These are phyloP conservation scores for Brettanomyces sp. DNA, from an alignment of 805 yeast species.

Conservation along the genomic window DNA sequence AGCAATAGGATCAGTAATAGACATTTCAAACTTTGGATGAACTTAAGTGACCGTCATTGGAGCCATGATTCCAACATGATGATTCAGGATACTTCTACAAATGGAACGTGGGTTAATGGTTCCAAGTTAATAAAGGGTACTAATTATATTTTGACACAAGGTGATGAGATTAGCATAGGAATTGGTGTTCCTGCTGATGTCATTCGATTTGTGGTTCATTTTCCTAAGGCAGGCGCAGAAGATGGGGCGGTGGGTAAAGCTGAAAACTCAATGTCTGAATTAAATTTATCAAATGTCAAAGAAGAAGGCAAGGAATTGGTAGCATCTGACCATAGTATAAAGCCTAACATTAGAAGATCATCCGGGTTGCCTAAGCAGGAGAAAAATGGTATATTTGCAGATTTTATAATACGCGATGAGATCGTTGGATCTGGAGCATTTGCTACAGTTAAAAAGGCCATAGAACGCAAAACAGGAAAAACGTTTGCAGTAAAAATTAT, in stretches of 20 bases:
- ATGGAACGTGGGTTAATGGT: slow-evolving; percentile 85
- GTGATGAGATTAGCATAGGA: slow-evolving; percentile 90
- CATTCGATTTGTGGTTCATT: slow-evolving; percentile 40
- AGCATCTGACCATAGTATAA: neutral
- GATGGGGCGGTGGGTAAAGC: slow-evolving; percentile 16
- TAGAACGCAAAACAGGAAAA: slow-evolving; percentile 76
- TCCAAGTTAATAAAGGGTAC: slow-evolving; percentile 63
- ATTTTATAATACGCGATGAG: slow-evolving; percentile 73
- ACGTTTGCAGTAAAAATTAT: slow-evolving; percentile 89
- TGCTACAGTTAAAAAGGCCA: slow-evolving; percentile 88
- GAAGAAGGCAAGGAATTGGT: neutral
- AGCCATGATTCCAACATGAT: slow-evolving; percentile 23
- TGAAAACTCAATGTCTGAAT: neutral
- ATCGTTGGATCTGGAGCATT: slow-evolving; percentile 97
- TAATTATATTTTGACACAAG: slow-evolving; percentile 76
- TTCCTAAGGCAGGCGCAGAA: slow-evolving; percentile 27
- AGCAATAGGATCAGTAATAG: slow-evolving; percentile 63
- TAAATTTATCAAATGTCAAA: neutral
- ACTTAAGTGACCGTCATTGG: slow-evolving; percentile 31
- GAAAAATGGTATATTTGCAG: slow-evolving; percentile 20
- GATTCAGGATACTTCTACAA: slow-evolving; percentile 75
- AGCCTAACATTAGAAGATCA: slow-evolving; percentile 4
- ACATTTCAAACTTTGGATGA: slow-evolving; percentile 64
- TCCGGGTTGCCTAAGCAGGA: neutral
- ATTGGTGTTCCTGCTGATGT: slow-evolving; percentile 72